Base-by-base conservation (phyloP, 495 filamentous ascomycete genomes). In the Hypoxylon lienhwacheense region DNA sequence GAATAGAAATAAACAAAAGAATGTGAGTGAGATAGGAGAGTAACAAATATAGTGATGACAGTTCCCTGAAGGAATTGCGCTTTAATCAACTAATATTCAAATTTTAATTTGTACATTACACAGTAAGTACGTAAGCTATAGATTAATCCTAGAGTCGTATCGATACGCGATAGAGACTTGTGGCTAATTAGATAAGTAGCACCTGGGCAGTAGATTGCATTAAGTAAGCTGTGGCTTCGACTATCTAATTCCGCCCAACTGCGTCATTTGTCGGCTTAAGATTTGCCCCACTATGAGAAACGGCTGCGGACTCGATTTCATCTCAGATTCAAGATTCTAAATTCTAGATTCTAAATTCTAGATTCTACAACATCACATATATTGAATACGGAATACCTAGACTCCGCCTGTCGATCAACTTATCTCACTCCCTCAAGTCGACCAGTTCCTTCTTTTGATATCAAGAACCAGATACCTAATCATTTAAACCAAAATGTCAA, bases 401-500 rank as follows among this genome's bases (percentile, higher is more conserved):
- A n/a, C n/a, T n/a, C n/a, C n/a, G n/a, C 24, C 24, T 8, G 10
- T n/a, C 1, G 15, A 37, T n/a, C 10, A 12, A 11, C 5, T 8
- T 7, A 14, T 24, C 10, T 21, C 1, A 12, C n/a, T 10, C 0
- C 20, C 14, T 14, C 14, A 7, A 16, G 14, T 12, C 1, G 15
- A 11, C 16, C 7, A 3, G 12, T 21, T 21, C n/a, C 2, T 41
- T 8, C 24, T 26, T 8, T 8, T 5, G n/a, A 11, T 21, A 14
- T 25, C 21, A 11, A 15, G 20, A 10, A 14, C 11, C 20, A 22
- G 25, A 3, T n/a, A n/a, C n/a, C n/a, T n/a, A n/a, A n/a, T n/a
- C n/a, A n/a, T 21, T 12, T 25, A 33, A 34, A 40, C 19, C 65
- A 73, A 53, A 35, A 78, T 78, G 76, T 67, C 74, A 34, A 77